Evolutionary conservation across 2,329 filamentous ascomycete species (phyloP), one percentile per base, ranked within the genome.

Genomic region (Parascedosporium putredinis): DNA sequence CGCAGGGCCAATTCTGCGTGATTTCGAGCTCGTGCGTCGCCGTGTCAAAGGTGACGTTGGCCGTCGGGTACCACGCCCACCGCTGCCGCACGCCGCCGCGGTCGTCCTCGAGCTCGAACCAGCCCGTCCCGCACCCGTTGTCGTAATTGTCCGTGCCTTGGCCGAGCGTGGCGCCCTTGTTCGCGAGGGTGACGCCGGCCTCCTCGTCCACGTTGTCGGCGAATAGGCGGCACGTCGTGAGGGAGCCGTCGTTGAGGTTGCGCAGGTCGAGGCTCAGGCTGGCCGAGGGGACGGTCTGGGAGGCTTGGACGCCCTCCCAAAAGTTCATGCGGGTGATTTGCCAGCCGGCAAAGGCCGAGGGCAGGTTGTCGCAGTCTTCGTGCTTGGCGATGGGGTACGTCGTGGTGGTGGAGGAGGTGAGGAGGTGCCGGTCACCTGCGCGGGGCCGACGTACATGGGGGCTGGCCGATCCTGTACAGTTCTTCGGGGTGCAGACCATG

Each of bases 131-230:
- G 18, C 45, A 47, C 5, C 45, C 45, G 20, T 47, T 31, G 12
- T 47, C 45, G 12, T 47, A 47, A 22, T 47, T 47, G n/a, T n/a
- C n/a, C n/a, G n/a, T n/a, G 2, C 29, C 45, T 12, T 47, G 27
- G 4, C 25, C 25, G 9, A 47, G 18, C 27, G 7, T 20, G 8
- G 4, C 29, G 2, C 45, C 45, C n/a, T 34, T 33, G 22, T 34
- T 47, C 9, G 14, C 18, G n/a, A 47, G 45, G 2, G 18, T 22
- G 10, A 47, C 36, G 3, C 45, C 45, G 18, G 33, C 45, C 5
- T 31, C 45, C 20, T 27, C 29, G 20, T 33, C 20, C 8, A 9
- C 14, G n/a, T 25, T 18, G 29, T 47, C 45, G 45, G 33, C 45
- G 9, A 27, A 34, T 10, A 47, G 29, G 29, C 36, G 36, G 16